These are phyloP conservation scores for Exophiala alcalophila DNA, from an alignment of 2,329 filamentous ascomycete species.

Conservation along the genomic window DNA sequence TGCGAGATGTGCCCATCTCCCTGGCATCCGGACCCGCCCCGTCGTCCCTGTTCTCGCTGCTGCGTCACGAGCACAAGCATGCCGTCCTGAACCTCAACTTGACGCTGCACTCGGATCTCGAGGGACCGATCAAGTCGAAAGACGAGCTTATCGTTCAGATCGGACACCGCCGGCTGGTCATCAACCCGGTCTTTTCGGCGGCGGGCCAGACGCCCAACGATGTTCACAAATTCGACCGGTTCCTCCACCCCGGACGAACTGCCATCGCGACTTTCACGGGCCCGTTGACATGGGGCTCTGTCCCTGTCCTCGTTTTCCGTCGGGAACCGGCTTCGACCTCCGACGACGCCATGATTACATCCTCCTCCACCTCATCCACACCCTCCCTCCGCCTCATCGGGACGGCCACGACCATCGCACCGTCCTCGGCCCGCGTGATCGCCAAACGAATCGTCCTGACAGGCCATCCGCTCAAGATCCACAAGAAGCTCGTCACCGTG, in stretches of 20 bases:
- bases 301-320: constrained; percentile 86
- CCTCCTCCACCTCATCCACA: constrained; percentile 45
- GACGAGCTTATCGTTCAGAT: constrained; percentile 89
- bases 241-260: constrained; percentile 83
- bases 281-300: constrained; percentile 87
- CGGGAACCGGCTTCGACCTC: constrained; percentile 29
- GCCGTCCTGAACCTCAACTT: constrained; percentile 87
- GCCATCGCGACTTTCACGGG: constrained; percentile 87
- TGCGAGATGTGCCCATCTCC: constrained; percentile 58
- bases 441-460: constrained; percentile 93
- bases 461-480: constrained; percentile 96
- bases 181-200: constrained; percentile 88
- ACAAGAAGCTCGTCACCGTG: constrained; percentile 94
- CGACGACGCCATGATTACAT: constrained; percentile 45
- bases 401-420: constrained; percentile 81
- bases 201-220: constrained; percentile 90
- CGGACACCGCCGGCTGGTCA: constrained; percentile 77
- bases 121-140: constrained; percentile 80
- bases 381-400: constrained; percentile 69
- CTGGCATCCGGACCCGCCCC: constrained; percentile 59
- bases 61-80: constrained; percentile 93
- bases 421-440: constrained; percentile 71
- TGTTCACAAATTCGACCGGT: constrained; percentile 95
- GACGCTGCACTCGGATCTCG: constrained; percentile 73
- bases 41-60: constrained; percentile 75